Conservation (phyloP, 1,139 yeast species). For the Kurtzmaniella natalensis region DNA sequence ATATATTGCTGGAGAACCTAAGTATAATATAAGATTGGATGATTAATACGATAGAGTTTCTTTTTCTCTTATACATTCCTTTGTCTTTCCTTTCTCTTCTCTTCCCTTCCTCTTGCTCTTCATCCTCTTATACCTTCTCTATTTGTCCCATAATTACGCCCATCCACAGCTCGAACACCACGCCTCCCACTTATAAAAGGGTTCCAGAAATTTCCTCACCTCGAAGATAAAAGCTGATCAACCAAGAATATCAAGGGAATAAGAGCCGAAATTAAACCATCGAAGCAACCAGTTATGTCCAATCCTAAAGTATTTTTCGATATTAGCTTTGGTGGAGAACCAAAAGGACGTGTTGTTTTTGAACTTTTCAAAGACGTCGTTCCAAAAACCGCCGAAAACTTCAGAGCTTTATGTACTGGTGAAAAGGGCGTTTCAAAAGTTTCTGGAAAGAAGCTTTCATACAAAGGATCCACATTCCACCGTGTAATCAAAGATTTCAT, state of each 20-base stretch:
- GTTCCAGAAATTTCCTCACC: slow-evolving; percentile 7
- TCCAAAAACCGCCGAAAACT: slow-evolving; percentile 92
- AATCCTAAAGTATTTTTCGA: slow-evolving; percentile 67
- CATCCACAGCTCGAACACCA: background rate
- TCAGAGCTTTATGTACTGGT: slow-evolving; percentile 86
- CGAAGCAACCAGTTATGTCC: slow-evolving; percentile 1
- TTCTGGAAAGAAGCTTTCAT: slow-evolving; percentile 62
- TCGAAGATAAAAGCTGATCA: too few species aligned
- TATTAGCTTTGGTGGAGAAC: slow-evolving; percentile 59
- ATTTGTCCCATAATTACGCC: background rate
- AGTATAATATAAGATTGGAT: background rate
- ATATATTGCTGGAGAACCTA: too few species aligned
- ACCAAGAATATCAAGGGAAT: background rate
- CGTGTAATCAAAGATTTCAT: slow-evolving; percentile 87
- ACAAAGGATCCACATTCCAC: slow-evolving; percentile 82
- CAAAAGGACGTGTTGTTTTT: slow-evolving; percentile 71
- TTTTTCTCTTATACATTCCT: too few species aligned
- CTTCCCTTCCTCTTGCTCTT: background rate
- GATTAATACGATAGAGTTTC: background rate
- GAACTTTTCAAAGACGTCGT: slow-evolving; percentile 76
- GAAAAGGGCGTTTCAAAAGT: slow-evolving; percentile 65
- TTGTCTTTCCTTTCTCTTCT: background rate
- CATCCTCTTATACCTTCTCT: too few species aligned
- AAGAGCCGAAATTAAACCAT: background rate
- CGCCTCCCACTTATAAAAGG: background rate